phyloP scores from a whole-genome alignment of 345 rosid species.

The Microthlaspi erraticum region DNA sequence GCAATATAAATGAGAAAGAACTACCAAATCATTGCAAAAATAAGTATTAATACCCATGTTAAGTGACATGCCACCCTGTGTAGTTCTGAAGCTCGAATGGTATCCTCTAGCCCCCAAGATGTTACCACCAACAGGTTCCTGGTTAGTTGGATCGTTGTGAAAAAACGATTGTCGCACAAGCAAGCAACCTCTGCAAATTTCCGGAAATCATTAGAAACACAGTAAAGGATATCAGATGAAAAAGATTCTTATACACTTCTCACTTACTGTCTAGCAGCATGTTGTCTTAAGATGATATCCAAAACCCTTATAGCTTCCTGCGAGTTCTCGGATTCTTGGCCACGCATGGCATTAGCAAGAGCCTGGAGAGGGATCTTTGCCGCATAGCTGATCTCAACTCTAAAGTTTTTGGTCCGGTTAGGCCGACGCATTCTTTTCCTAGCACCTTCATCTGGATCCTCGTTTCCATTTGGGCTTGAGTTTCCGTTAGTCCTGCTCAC shows the following conservation, averaged over 20 bases:
- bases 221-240: conserved; percentile 3
- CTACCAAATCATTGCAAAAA: conserved; percentile 8
- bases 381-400: conserved; percentile 77
- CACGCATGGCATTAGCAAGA: conserved; percentile 77
- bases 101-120: conserved; percentile 84
- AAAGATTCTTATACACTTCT: background rate
- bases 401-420: conserved; percentile 59
- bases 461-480: conserved; percentile 56
- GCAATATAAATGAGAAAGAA: background rate
- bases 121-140: conserved; percentile 78
- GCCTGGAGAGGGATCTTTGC: conserved; percentile 86
- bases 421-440: conserved; percentile 73
- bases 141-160: conserved; percentile 71
- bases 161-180: conserved; percentile 90
- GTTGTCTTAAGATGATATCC: conserved; percentile 84
- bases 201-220: background rate
- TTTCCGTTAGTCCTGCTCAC: conserved; percentile 62
- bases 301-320: conserved; percentile 84
- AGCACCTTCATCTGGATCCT: conserved; percentile 50
- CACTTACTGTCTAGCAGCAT: conserved; percentile 86
- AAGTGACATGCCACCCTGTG: conserved; percentile 87
- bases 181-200: conserved; percentile 47
- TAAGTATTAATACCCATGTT: conserved; percentile 64
- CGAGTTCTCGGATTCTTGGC: conserved; percentile 81
- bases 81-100: conserved; percentile 84